Evolutionary conservation across 2,329 filamentous ascomycete genomes (phyloP).

Genomic region (Botrytis paeoniae): DNA sequence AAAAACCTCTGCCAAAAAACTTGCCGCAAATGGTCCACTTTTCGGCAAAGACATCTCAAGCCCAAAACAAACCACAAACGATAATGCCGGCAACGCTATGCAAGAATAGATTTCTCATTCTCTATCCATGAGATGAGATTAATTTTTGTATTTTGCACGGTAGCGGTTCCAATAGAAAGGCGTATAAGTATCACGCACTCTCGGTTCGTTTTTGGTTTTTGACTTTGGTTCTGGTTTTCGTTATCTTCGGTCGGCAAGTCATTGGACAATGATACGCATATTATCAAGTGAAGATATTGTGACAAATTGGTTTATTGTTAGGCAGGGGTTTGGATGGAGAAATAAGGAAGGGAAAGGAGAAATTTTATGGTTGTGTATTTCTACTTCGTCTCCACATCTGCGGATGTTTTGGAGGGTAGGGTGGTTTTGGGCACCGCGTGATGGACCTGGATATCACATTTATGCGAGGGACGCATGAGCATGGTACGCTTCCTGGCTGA

Average conservation of each 20-base stretch:
- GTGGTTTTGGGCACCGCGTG: conserved; percentile 6
- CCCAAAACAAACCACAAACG: background rate
- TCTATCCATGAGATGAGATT: background rate
- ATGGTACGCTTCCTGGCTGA: conserved; percentile 6
- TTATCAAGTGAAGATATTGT: conserved; percentile 19
- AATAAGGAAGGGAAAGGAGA: background rate
- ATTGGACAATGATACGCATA: conserved; percentile 1
- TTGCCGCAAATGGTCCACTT: conserved; percentile 35
- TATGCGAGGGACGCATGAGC: background rate
- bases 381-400: conserved; percentile 14
- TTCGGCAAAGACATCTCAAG: conserved; percentile 29
- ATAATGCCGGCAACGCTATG: conserved; percentile 6
- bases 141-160: background rate
- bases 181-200: conserved; percentile 19
- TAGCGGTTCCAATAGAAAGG: background rate
- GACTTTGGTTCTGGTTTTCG: conserved; percentile 5
- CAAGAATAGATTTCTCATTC: conserved; percentile 11
- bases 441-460: conserved; percentile 18
- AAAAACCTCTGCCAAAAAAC: conserved; percentile 62
- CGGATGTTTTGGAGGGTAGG: background rate
- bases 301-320: conserved; percentile 3
- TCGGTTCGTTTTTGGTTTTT: background rate
- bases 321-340: conserved; percentile 10
- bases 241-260: conserved; percentile 4
- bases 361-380: conserved; percentile 16